A percentile compares a stretch with the other conserved stretches of the same genome.
phyloP scores from a whole-genome alignment of 2,329 filamentous ascomycete species.

The Didymella glomerata region DNA sequence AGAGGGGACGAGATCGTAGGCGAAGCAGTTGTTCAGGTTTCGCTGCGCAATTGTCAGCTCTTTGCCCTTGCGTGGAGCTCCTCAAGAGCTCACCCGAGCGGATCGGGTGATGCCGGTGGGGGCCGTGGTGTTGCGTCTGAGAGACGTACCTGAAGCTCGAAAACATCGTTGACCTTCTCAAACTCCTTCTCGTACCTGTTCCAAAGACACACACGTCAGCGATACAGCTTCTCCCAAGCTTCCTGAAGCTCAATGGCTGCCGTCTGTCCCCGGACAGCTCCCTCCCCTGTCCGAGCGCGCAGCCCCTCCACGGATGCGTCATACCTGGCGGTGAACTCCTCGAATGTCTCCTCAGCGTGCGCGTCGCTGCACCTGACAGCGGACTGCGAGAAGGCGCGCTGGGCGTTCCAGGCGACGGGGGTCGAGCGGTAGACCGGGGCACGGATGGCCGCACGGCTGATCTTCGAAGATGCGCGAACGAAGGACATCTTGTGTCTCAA shows the following conservation, averaged over 20 bases:
- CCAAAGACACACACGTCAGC: constrained; percentile 38
- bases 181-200: constrained; percentile 99
- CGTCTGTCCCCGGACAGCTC: constrained; percentile 26
- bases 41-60: constrained; percentile 62
- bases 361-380: constrained; percentile 56
- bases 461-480: constrained; percentile 49
- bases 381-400: constrained; percentile 61
- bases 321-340: constrained; percentile 98
- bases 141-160: constrained; percentile 92
- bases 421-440: constrained; percentile 47
- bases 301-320: constrained; percentile 42
- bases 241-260: constrained; percentile 42
- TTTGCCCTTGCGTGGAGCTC: constrained; percentile 4
- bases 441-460: constrained; percentile 45
- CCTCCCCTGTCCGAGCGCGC: constrained; percentile 22
- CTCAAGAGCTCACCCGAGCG: constrained; percentile 16
- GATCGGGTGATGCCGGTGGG: constrained; percentile 29
- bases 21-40: constrained; percentile 99
- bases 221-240: constrained; percentile 30
- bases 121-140: constrained; percentile 11
- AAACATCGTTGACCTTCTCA: constrained; percentile 95
- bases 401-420: constrained; percentile 44
- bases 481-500: constrained; percentile 50
- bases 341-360: constrained; percentile 95
- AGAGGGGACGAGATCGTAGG: constrained; percentile 98